Conservation (phyloP, 805 yeast species). For the Zygosaccharomyces bailii region DNA sequence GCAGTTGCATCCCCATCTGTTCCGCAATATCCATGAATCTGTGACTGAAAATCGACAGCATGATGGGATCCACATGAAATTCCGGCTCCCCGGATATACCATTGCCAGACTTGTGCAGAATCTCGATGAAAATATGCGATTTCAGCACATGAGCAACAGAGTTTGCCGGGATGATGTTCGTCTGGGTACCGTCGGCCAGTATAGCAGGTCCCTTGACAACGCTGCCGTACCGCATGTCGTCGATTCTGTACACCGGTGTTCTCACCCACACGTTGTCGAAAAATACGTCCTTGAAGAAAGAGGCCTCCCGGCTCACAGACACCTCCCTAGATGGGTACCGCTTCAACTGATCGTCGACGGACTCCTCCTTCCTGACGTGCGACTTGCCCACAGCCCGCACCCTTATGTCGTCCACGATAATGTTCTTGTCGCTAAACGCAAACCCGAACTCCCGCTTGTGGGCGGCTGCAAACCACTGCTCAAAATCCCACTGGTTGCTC, state of each 20-base stretch:
- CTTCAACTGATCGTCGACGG: conserved; percentile 53
- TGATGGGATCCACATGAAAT: conserved; percentile 53
- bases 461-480: conserved; percentile 45
- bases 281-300: conserved; percentile 46
- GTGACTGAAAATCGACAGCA: conserved; percentile 74
- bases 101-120: conserved; percentile 11
- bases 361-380: conserved; percentile 38
- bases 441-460: conserved; percentile 77
- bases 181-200: conserved; percentile 77
- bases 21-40: conserved; percentile 90
- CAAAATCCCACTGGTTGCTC: conserved; percentile 31
- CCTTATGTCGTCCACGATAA: conserved; percentile 69
- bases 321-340: conserved; percentile 32
- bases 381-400: conserved; percentile 72
- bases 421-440: conserved; percentile 50
- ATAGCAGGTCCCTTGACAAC: conserved; percentile 67
- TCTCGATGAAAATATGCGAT: conserved; percentile 56
- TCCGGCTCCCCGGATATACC: conserved; percentile 9
- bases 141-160: conserved; percentile 53
- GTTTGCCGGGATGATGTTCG: conserved; percentile 66
- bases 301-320: conserved; percentile 27
- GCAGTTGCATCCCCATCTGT: conserved; percentile 79
- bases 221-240: conserved; percentile 52
- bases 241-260: conserved; percentile 55
- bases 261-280: conserved; percentile 50